phyloP scores from a whole-genome alignment of 1,139 yeast species.

The Yamadazyma trypodendri region DNA sequence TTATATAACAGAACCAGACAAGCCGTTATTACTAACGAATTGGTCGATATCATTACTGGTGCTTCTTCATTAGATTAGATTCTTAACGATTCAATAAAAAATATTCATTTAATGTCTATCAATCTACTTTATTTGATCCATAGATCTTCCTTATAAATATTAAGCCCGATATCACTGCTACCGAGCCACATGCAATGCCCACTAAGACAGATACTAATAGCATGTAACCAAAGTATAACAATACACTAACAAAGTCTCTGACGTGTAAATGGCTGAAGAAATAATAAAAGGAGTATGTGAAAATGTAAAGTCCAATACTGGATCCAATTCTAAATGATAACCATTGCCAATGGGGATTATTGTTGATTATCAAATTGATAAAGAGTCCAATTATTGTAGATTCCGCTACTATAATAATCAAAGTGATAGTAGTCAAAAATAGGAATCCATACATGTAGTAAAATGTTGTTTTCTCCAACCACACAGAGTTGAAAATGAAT shows the following conservation, averaged over 20 bases:
- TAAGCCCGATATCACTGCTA: constrained; percentile 67
- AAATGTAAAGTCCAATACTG: constrained; percentile 69
- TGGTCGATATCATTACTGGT: constrained; percentile 99
- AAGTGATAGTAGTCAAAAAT: constrained; percentile 56
- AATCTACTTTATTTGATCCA: constrained; percentile 59
- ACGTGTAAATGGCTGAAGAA: constrained; percentile 54
- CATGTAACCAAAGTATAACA: constrained; percentile 73
- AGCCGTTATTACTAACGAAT: constrained; percentile 99
- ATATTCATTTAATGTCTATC: constrained; percentile 9
- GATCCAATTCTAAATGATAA: constrained; percentile 71
- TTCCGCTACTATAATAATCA: constrained; percentile 65
- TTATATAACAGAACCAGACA: constrained; percentile 99
- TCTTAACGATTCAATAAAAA: constrained; percentile 8
- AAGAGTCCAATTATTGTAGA: constrained; percentile 73
- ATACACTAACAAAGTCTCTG: constrained; percentile 65
- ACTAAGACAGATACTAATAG: constrained; percentile 60
- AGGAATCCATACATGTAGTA: constrained; percentile 81
- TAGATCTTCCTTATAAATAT: constrained; percentile 59
- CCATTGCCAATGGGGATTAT: constrained; percentile 84
- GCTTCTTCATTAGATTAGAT: constrained; percentile 92
- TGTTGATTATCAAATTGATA: constrained; percentile 54
- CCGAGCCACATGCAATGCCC: constrained; percentile 73
- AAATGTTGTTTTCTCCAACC: constrained; percentile 79
- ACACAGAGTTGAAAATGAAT: constrained; percentile 71
- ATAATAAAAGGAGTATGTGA: constrained; percentile 67